Base-by-base conservation (phyloP, 2,329 filamentous ascomycete species). In the Thelonectria blattea region DNA sequence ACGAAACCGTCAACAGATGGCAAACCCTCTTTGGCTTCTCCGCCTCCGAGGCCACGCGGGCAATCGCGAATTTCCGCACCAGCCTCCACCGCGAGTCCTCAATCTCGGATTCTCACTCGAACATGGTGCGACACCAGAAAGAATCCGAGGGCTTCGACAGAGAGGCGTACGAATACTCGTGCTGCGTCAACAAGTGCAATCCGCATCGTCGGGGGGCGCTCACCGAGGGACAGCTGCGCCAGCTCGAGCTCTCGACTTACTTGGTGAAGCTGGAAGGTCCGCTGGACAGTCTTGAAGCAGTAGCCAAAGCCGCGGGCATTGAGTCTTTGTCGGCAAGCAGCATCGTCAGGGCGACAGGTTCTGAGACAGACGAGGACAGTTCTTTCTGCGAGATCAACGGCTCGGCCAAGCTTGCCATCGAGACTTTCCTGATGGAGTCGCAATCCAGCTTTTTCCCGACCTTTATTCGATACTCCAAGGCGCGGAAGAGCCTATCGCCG, bases 131-230 rank as follows among this genome's bases (percentile, higher is more conserved):
- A 47, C n/a, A 42, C 3, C 30, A 24, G 1, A 65, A 55, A 43
- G 30, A 54, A 6, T 10, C 48, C 3, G 9, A 51, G 1, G 50
- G 22, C 1, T 54, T 54, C 5, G 62, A 60, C 30, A 39, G 20
- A 1, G 63, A 65, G 3, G 24, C 59, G 0, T 63, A 63, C 3
- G 52, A 58, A 10, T 46, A 62, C 17, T 60, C 27, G 2, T 52
- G 41, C 17, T 54, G 10, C 5, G 18, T 6, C 6, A 18, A 2
- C 1, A 24, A 24, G 6, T 17, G 1, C 9, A 34, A 49, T 22
- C 39, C n/a, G 17, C 39, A 37, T 37, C 34, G 34, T n/a, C 39
- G n/a, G 17, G 17, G 14, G 17, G 7, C 39, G 17, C n/a, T 20
- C 9, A 17, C 15, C n/a, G 39, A 42, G 17, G 9, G n/a, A 42